phyloP scores from a whole-genome alignment of 2,329 filamentous ascomycete genomes.

The Sclerotinia glacialis region DNA sequence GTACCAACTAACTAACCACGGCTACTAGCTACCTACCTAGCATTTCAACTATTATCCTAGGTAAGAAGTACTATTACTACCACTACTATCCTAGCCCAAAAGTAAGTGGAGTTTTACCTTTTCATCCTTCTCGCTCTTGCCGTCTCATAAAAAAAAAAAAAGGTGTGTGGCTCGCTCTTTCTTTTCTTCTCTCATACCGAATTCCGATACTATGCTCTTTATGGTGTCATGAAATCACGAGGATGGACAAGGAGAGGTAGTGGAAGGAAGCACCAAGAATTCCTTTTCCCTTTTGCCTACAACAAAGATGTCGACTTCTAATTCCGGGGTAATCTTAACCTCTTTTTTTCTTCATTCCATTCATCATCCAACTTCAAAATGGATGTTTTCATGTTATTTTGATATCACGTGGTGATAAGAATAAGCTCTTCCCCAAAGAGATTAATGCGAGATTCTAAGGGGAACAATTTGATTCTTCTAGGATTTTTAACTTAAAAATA shows the following conservation, averaged over 20 bases:
- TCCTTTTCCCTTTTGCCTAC: not conserved
- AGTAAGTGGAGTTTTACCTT: not conserved
- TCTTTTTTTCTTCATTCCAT: not conserved
- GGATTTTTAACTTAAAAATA: slow-evolving; percentile 7
- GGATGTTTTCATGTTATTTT: not conserved
- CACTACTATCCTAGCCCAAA: too few relatives aligned
- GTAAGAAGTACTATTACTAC: too few relatives aligned
- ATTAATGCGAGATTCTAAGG: not conserved
- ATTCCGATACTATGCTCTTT: slow-evolving; percentile 14
- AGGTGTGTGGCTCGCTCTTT: slow-evolving; percentile 5
- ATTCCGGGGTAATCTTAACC: not conserved
- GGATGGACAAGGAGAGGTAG: slow-evolving; percentile 1
- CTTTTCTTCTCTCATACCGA: not conserved
- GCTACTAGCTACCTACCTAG: not conserved
- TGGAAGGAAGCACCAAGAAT: slow-evolving; percentile 11
- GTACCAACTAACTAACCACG: not conserved
- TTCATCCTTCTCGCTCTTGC: not conserved
- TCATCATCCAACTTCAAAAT: too few relatives aligned
- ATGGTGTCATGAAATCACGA: slow-evolving; percentile 10
- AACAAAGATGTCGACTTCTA: not conserved
- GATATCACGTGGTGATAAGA: slow-evolving; percentile 21
- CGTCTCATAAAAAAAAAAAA: slow-evolving; percentile 8
- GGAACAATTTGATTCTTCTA: not conserved
- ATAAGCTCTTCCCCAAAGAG: slow-evolving; percentile 15
- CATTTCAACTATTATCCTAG: not conserved